These are phyloP conservation scores for Tagetes erecta DNA, from an alignment of 129 eudicot species.

Conservation along the genomic window DNA sequence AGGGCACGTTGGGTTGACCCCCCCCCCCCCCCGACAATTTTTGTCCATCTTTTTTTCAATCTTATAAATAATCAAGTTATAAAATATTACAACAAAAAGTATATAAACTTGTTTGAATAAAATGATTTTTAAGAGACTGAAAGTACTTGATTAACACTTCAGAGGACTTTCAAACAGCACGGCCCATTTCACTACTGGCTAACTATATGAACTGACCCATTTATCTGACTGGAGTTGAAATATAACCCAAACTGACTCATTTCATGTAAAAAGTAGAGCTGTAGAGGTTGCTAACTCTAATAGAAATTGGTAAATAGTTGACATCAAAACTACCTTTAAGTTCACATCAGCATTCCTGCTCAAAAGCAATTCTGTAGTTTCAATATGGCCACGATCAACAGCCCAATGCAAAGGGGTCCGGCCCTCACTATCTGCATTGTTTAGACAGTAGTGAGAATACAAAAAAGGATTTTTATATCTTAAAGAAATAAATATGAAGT, in stretches of 20 bases:
- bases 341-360: conserved; percentile 77
- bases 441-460: conserved; percentile 4
- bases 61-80: not conserved
- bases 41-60: not conserved
- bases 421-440: conserved; percentile 84
- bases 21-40: not conserved
- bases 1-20: not conserved
- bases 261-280: not conserved
- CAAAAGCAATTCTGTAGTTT: conserved; percentile 57
- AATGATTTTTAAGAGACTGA: not conserved
- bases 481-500: not conserved
- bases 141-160: not conserved
- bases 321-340: conserved; percentile 57
- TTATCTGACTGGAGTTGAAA: not conserved
- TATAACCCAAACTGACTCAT: not conserved
- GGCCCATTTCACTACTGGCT: not conserved
- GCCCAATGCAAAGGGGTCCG: conserved; percentile 98
- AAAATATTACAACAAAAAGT: not conserved
- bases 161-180: not conserved
- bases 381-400: conserved; percentile 91
- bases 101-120: not conserved
- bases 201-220: not conserved
- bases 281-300: not conserved
- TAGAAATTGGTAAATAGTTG: not conserved
- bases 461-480: not conserved